phyloP scores from a whole-genome alignment of 352 stramenopile species.

The Discostella stelligera region DNA sequence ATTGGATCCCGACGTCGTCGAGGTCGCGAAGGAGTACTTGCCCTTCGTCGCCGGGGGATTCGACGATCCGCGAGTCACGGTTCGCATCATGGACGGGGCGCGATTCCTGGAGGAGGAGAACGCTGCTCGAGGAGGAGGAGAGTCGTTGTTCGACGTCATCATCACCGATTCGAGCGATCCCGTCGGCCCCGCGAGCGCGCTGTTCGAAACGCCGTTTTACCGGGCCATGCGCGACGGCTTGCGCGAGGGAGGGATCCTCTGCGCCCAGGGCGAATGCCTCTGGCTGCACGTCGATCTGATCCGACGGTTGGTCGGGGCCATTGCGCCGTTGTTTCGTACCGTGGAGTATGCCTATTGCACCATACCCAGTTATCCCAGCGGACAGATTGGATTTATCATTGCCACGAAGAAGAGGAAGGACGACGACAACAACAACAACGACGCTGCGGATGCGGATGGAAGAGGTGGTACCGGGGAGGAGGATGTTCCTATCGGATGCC shows the following conservation, averaged over 20 bases:
- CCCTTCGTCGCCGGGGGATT: conserved; percentile 89
- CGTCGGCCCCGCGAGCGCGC: conserved; percentile 69
- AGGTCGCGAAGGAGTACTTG: conserved; percentile 91
- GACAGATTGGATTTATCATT: conserved; percentile 96
- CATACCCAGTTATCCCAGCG: conserved; percentile 98
- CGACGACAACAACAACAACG: neutral
- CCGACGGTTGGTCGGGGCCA: conserved; percentile 89
- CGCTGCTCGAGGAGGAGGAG: too few relatives aligned
- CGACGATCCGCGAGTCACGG: conserved; percentile 92
- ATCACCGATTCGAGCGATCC: conserved; percentile 81
- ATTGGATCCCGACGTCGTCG: conserved; percentile 97
- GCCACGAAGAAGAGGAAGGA: conserved; percentile 59
- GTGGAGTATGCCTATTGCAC: conserved; percentile 99
- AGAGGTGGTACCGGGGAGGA: neutral
- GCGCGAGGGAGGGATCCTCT: conserved; percentile 82
- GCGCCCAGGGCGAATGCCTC: conserved; percentile 94
- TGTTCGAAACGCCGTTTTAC: conserved; percentile 84
- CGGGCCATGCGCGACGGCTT: conserved; percentile 78
- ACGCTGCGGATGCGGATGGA: neutral
- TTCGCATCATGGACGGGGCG: conserved; percentile 80
- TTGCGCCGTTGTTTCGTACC: conserved; percentile 88
- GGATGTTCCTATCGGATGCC: conserved; percentile 38
- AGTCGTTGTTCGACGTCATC: conserved; percentile 75
- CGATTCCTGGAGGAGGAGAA: conserved; percentile 80
- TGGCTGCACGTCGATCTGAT: conserved; percentile 98